Evolutionary conservation across 2,329 filamentous ascomycete genomes (phyloP).

Genomic region (Thermothelomyces thermophilus): DNA sequence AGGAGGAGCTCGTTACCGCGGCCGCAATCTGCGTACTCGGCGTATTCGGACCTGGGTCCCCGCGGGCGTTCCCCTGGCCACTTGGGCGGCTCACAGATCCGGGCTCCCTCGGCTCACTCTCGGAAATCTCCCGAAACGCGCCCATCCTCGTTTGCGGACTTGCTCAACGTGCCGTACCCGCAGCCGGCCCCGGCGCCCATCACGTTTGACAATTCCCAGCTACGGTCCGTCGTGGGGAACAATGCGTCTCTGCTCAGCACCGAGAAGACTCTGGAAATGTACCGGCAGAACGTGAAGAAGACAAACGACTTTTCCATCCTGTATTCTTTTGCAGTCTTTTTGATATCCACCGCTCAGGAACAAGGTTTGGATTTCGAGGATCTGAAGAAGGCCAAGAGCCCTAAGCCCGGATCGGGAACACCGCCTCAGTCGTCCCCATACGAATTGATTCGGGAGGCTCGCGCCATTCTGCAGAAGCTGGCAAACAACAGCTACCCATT

Average conservation of each 20-base stretch:
- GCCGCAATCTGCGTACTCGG: slow-evolving; percentile 71
- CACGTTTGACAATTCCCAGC: slow-evolving; percentile 70
- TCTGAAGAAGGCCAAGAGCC: slow-evolving; percentile 39
- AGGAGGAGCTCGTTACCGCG: slow-evolving; percentile 56
- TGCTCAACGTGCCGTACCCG: slow-evolving; percentile 66
- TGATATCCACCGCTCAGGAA: slow-evolving; percentile 84
- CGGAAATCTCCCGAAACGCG: slow-evolving; percentile 51
- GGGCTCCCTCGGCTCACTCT: slow-evolving; percentile 43
- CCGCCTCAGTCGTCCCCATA: slow-evolving; percentile 47
- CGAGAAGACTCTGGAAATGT: slow-evolving; percentile 96
- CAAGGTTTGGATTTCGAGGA: slow-evolving; percentile 53
- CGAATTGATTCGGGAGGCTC: slow-evolving; percentile 77
- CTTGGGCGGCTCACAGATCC: slow-evolving; percentile 37
- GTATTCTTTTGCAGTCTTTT: slow-evolving; percentile 93
- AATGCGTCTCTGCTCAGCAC: slow-evolving; percentile 88
- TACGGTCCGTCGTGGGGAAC: slow-evolving; percentile 73
- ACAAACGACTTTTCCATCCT: slow-evolving; percentile 84
- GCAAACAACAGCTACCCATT: slow-evolving; percentile 89
- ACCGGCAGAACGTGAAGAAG: slow-evolving; percentile 94
- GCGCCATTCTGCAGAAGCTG: slow-evolving; percentile 78
- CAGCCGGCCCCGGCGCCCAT: slow-evolving; percentile 65
- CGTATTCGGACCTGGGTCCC: slow-evolving; percentile 59
- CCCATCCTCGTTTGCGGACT: slow-evolving; percentile 49
- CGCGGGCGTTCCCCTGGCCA: slow-evolving; percentile 56
- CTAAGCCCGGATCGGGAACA: slow-evolving; percentile 42